phyloP scores from a whole-genome alignment of 768 basidiomycete genomes.

The Kwoniella newhampshirensis region DNA sequence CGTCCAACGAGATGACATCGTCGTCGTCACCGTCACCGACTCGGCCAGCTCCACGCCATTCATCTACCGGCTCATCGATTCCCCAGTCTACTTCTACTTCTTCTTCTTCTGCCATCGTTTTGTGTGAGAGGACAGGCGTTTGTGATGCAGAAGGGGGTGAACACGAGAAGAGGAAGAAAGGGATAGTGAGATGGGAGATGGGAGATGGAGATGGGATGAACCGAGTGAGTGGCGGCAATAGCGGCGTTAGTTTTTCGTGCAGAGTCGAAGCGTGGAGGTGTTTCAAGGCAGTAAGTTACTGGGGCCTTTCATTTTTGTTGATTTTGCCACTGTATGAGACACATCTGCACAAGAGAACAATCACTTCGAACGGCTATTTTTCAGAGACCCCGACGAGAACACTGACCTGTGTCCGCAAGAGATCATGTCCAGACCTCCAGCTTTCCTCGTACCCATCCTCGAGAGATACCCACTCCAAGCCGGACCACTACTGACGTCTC shows the following conservation, averaged over 20 bases:
- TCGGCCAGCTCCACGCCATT: constrained; percentile 8
- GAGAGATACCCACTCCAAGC: constrained; percentile 43
- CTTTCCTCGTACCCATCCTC: constrained; percentile 24
- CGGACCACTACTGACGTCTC: constrained; percentile 43
- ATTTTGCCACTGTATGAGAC: no score
- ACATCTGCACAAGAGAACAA: no score
- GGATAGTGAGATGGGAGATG: not conserved
- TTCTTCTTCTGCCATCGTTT: constrained; percentile 33
- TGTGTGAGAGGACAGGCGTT: not conserved
- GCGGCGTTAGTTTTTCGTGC: not conserved
- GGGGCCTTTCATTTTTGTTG: no score
- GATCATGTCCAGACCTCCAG: constrained; percentile 1
- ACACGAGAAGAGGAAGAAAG: not conserved
- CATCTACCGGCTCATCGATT: constrained; percentile 22
- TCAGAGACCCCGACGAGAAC: constrained; percentile 1
- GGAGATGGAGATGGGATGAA: not conserved
- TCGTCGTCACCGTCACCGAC: constrained; percentile 13
- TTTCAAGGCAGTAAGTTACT: not conserved
- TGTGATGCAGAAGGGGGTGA: not conserved
- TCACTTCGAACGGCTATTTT: no score
- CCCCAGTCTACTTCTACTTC: constrained; percentile 38
- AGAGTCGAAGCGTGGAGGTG: not conserved
- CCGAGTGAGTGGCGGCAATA: constrained; percentile 1
- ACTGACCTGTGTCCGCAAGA: no score
- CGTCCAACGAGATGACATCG: constrained; percentile 23